Evolutionary conservation across 768 basidiomycete species (phyloP), one percentile per base, ranked within the genome.

Genomic region (Pholiota molesta): DNA sequence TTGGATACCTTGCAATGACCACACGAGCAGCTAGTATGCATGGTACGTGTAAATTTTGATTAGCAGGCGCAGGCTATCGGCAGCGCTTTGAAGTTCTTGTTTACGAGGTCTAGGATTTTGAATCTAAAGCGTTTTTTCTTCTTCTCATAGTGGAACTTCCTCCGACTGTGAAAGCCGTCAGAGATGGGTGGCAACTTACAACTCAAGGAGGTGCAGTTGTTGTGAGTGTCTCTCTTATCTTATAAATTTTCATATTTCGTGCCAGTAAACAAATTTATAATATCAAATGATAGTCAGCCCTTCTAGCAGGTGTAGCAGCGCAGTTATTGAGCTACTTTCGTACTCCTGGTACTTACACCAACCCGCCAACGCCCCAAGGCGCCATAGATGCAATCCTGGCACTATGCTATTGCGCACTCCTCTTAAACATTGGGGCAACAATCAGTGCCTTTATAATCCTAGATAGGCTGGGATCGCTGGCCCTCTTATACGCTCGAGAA

Each of bases 291-390:
- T 23, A 67, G 66, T 64, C 63, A 1, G 63, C 52, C 10, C 55
- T 63, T 14, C 40, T 63, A 26, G 63, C 66, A 5, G 62, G 31
- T n/a, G 44, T 62, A 8, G 59, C 52, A 11, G 55, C 59, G 1
- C 61, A 65, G 39, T 58, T 67, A 3, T 57, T 67, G 3, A 42
- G 35, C 19, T 60, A 57, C 23, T 65, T 67, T 53, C 59, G 64
- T 35, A 33, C 42, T 17, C n/a, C 21, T 23, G 59, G 42, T 19
- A 54, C n/a, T 21, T 37, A 42, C 23, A n/a, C 19, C 37, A 53
- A 33, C 3, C 45, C 40, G 35, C n/a, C 33, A 13, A 13, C 13
- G 5, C 19, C 47, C 40, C 39, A 35, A 17, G 52, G 28, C 2
- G 52, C 61, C 7, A 52, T 45, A 29, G 35, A 47, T 7, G 59